Base-by-base conservation (phyloP, 257 asterid species). In the Penstemon eatonii region DNA sequence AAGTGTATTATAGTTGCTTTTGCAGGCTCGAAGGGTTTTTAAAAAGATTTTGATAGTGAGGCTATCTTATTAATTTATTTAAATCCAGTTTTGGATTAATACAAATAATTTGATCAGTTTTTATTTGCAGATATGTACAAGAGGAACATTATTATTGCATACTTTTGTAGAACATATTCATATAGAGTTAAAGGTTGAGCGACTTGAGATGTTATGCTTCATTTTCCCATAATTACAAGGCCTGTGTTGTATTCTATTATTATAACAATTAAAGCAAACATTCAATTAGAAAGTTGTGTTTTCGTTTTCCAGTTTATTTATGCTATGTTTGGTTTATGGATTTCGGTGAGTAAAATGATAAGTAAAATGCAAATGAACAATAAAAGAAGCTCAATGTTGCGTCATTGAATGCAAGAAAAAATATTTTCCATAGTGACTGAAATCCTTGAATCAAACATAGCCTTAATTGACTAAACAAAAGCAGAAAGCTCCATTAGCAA, bases 1-100 rank as follows among this genome's bases (percentile, higher is more conserved):
- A 3, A 43, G 40, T 78, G 66, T 67, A 74, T 43, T 1, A 8
- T 41, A 53, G 56, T 44, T 8, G 4, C 65, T 68, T 46, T 68
- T 54, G 57, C 56, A 63, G 47, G 37, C 39, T 13, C 33, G 0
- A 25, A 44, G 46, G 64, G 52, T 40, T 53, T 60, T 73, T 33
- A 56, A 63, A 67, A 41, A 50, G 39, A 62, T 62, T 44, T 12
- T 9, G 39, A 67, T 4, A 60, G 4, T 41, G 39, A 7, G 66
- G 65, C 33, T 41, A 42, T 54, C 38, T 15, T 54, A 4, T 54
- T 37, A 15, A 33, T 33, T 12, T 25, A 5, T 46, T 0, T 5
- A 25, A 18, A 9, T 63, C n/a, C 56, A 63, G 56, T 46, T 42
- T 57, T 8, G 37, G 3, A 11, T 15, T 33, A 15, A 56, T 36